Evolutionary conservation across 345 rosid species (phyloP), one percentile per base, ranked within the genome.

Genomic region (Aquilaria malaccensis): DNA sequence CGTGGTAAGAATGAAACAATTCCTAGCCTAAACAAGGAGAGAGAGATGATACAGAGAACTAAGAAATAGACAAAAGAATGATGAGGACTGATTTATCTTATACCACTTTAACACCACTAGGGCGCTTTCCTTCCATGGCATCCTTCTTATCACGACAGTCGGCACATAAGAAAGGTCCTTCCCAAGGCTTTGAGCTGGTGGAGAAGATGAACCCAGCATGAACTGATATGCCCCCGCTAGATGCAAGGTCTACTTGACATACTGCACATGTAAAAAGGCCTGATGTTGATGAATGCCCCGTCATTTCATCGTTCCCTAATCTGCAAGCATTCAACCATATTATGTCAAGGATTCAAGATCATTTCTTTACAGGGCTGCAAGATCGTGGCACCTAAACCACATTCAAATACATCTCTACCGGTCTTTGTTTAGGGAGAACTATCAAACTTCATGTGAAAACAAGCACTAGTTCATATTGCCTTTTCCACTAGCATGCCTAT

Each of bases 61-160:
- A 66, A 64, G 13, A 32, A 74, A 59, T 55, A 22, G 58, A 53
- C 59, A 63, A 72, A 79, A 74, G 75, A 78, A 76, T 70, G 69
- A 66, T 48, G 46, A 60, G 58, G 37, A 11, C 29, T 50, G 12
- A 31, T 1, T 50, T 50, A 30, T 61, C 58, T 53, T 76, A 84
- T 1, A 77, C 80, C 63, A 85, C 96, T 79, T 77, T 81, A 7
- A 85, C 84, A 52, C 89, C 95, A 2, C 91, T 83, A 0, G 88
- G 89, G 12, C 91, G 85, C 69, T 92, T 88, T 43, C 98, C 96
- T 86, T 92, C 96, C 96, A 88, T 92, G 49, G 96, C 98, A 7
- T 88, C 95, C 76, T 86, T 86, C 81, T 88, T 92, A 33, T 85
- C 58, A 10, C 92, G 88, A 65, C 95, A 89, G 29, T 74, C 92